These are phyloP conservation scores for Pycnococcus provasolii DNA, from an alignment of 139 green algal species.

Conservation along the genomic window DNA sequence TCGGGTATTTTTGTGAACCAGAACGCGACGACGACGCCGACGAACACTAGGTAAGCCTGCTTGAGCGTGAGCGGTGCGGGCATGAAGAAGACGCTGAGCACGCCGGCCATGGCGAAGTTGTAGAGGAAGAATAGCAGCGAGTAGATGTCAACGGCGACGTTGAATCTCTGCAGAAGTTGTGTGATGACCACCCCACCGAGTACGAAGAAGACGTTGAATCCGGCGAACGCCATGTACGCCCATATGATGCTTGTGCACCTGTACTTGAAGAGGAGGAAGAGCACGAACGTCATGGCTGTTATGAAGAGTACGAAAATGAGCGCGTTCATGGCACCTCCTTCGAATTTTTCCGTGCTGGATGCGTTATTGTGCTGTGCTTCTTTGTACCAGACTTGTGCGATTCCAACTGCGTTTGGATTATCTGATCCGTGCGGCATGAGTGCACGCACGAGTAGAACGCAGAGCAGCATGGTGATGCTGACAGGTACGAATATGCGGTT, in stretches of 20 bases:
- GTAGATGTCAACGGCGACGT: constrained; percentile 68
- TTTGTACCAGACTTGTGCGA: constrained; percentile 63
- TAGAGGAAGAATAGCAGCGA: constrained; percentile 70
- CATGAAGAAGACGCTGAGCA: constrained; percentile 67
- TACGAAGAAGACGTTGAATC: constrained; percentile 87
- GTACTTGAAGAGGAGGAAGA: constrained; percentile 86
- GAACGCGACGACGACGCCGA: constrained; percentile 66
- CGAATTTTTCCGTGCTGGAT: constrained; percentile 57
- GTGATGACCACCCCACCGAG: constrained; percentile 60
- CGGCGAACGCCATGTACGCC: constrained; percentile 86
- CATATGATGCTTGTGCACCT: constrained; percentile 55
- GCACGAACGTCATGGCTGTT: constrained; percentile 70
- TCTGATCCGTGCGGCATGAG: constrained; percentile 63
- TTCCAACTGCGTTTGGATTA: constrained; percentile 38
- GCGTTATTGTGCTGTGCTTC: constrained; percentile 52
- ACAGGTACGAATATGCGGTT: constrained; percentile 73
- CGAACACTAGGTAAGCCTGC: constrained; percentile 71
- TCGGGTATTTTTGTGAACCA: constrained; percentile 91
- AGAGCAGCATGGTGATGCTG: constrained; percentile 82
- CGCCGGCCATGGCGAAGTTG: constrained; percentile 87
- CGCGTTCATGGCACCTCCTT: constrained; percentile 76
- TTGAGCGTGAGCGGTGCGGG: constrained; percentile 76
- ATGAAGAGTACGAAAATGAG: constrained; percentile 79
- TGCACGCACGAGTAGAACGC: constrained; percentile 63
- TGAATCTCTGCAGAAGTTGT: constrained; percentile 38